Evolutionary conservation across 345 rosid species (phyloP).

Genomic region (Zanthoxylum bungeanum): DNA sequence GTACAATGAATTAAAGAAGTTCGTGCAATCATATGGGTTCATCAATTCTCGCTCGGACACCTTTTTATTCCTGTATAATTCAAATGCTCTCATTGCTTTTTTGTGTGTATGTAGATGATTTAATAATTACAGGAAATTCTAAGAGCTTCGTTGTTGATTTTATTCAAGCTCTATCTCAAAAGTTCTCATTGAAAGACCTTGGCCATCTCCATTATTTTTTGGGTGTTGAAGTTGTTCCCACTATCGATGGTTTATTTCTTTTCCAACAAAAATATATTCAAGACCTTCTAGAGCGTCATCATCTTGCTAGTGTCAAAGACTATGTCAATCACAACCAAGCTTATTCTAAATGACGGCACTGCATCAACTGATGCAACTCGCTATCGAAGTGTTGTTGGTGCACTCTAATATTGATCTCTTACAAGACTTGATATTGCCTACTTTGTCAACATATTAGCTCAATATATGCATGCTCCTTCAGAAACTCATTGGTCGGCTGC

Average conservation of each 20-base stretch:
- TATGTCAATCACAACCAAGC: neutral
- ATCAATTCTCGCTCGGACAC: neutral
- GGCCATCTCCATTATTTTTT: neutral
- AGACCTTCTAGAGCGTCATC: neutral
- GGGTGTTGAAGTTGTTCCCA: neutral
- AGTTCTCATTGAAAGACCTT: neutral
- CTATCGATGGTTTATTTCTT: neutral
- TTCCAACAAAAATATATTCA: neutral
- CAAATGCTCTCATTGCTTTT: neutral
- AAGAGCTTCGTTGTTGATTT: too few species aligned
- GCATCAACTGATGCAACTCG: neutral
- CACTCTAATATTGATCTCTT: neutral
- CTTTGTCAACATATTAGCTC: neutral
- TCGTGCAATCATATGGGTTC: neutral
- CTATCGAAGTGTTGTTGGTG: neutral
- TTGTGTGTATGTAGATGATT: neutral
- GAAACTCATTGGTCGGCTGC: neutral
- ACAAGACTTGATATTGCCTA: neutral
- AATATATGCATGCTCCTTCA: neutral
- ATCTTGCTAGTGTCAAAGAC: neutral
- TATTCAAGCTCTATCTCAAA: neutral
- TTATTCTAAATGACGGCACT: neutral
- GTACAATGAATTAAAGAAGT: neutral
- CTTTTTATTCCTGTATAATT: neutral
- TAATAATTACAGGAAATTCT: neutral